phyloP scores from a whole-genome alignment of 441 rosid genomes.

The Arabidopsis lyrata region DNA sequence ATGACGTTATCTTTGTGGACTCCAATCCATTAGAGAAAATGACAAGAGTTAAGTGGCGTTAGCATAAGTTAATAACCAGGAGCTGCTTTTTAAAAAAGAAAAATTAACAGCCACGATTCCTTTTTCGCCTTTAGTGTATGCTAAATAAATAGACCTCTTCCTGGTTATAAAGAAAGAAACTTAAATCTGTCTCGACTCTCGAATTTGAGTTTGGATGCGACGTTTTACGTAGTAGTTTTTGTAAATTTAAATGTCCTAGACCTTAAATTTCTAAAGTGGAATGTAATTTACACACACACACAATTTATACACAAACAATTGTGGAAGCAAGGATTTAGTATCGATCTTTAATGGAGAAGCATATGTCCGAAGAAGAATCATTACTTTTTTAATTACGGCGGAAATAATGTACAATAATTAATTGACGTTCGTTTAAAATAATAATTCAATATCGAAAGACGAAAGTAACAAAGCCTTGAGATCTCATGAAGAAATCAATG shows the following conservation, averaged over 20 bases:
- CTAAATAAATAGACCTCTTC: neutral
- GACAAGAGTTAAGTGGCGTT: conserved; percentile 1
- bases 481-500: neutral
- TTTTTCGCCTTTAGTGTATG: neutral
- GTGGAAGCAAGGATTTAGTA: neutral
- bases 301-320: neutral
- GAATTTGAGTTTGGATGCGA: neutral
- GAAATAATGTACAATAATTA: neutral
- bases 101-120: neutral
- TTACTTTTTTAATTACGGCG: neutral
- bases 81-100: neutral
- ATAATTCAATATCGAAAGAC: neutral
- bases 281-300: too few relatives aligned
- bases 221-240: neutral
- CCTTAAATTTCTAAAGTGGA: neutral
- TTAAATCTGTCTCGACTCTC: neutral
- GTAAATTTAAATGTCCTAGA: neutral
- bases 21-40: conserved; percentile 9
- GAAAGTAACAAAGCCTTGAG: neutral
- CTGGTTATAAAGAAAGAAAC: neutral
- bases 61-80: conserved; percentile 28
- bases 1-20: conserved; percentile 14
- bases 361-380: neutral
- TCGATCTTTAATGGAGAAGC: neutral
- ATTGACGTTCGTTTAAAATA: neutral